A percentile compares a stretch with the other conserved stretches of the same genome.
Conservation (phyloP, 2,329 filamentous ascomycete genomes). For the Trichophyton benhamiae region DNA sequence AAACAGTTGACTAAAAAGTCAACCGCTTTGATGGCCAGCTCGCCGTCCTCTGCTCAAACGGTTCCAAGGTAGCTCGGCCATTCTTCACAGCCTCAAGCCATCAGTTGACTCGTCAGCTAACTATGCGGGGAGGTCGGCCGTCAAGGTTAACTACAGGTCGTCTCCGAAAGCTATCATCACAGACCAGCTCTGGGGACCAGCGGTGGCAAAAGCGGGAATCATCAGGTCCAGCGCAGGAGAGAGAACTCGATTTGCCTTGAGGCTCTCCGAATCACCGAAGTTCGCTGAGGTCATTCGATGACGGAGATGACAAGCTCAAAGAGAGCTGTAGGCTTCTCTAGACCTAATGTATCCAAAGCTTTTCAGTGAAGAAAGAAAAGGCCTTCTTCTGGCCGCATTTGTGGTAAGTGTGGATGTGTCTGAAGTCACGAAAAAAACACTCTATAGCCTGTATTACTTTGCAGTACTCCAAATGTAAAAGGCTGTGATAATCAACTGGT, state of each 20-base stretch:
- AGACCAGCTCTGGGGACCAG: not conserved
- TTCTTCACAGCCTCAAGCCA: not conserved
- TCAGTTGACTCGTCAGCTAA: no score
- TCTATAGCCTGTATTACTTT: no score
- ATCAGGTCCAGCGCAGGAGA: constrained; percentile 24
- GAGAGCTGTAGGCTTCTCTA: not conserved
- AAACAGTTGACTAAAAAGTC: not conserved
- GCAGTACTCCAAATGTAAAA: no score
- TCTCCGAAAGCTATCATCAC: not conserved
- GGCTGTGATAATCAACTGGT: no score
- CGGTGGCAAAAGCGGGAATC: not conserved
- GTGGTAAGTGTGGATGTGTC: no score
- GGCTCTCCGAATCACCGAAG: constrained; percentile 59
- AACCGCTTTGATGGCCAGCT: not conserved
- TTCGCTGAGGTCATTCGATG: constrained; percentile 36
- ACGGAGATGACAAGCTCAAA: not conserved
- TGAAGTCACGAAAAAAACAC: no score
- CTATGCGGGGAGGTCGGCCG: no score
- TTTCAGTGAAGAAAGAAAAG: no score
- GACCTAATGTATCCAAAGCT: no score
- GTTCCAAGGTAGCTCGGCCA: not conserved
- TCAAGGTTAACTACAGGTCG: no score
- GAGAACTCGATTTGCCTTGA: constrained; percentile 48
- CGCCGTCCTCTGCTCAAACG: not conserved
- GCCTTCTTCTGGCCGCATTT: no score